These are phyloP conservation scores for Suhomyces pyralidae DNA, from an alignment of 805 yeast species.

Conservation along the genomic window DNA sequence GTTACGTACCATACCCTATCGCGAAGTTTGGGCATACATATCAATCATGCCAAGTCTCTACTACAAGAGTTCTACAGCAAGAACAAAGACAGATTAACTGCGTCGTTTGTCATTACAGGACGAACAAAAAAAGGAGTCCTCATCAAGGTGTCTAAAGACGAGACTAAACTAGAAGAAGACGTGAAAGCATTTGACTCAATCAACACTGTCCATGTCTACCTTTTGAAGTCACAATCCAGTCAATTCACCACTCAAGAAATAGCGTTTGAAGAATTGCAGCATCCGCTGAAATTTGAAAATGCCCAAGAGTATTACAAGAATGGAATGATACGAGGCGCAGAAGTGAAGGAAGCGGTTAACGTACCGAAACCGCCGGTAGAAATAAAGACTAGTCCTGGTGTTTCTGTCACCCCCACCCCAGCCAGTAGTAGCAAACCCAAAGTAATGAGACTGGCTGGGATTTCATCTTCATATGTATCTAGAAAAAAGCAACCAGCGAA, in stretches of 20 bases:
- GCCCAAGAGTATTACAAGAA: conserved; percentile 18
- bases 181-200: conserved; percentile 27
- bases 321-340: conserved; percentile 37
- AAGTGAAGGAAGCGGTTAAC: conserved; percentile 5
- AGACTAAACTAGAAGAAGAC: conserved; percentile 19
- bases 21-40: conserved; percentile 37
- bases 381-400: not conserved
- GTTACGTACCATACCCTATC: conserved; percentile 45
- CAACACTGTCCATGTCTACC: conserved; percentile 37
- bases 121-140: conserved; percentile 11
- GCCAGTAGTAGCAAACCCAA: conserved; percentile 1
- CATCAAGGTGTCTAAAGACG: conserved; percentile 24
- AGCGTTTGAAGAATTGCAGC: conserved; percentile 16
- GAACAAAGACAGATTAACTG: conserved; percentile 34
- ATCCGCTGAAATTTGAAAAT: conserved; percentile 12
- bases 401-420: not conserved
- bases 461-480: conserved; percentile 28
- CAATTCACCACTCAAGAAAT: conserved; percentile 13
- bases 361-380: not conserved
- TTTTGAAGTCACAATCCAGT: conserved; percentile 21
- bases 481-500: conserved; percentile 10
- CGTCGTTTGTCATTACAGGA: conserved; percentile 44
- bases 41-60: conserved; percentile 35
- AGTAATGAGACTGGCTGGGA: conserved; percentile 10
- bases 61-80: conserved; percentile 37